A percentile compares a stretch with the other conserved stretches of the same genome.
Evolutionary conservation across 2,329 filamentous ascomycete genomes (phyloP).

Genomic region (Aureobasidium uvarum): DNA sequence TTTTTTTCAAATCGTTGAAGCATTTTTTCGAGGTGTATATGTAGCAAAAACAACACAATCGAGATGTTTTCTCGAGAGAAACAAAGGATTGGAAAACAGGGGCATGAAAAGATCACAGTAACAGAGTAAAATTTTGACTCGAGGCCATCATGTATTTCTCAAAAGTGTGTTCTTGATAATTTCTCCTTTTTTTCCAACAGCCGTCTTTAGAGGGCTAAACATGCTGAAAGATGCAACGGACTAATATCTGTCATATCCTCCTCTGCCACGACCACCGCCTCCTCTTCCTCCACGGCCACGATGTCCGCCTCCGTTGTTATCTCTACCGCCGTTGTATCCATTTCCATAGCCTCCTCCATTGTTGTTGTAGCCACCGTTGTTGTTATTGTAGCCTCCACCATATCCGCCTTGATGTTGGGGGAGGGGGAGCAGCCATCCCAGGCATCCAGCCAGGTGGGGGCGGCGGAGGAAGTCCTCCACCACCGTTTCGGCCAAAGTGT

Average conservation of each 20-base stretch:
- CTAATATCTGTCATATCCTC: conserved; percentile 27
- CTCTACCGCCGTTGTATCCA: conserved; percentile 29
- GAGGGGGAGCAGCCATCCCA: conserved; percentile 31
- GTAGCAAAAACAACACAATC: no score
- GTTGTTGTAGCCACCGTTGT: conserved; percentile 27
- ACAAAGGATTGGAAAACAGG: no score
- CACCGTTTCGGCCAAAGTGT: conserved; percentile 33
- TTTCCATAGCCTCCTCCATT: conserved; percentile 27
- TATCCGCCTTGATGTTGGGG: conserved; percentile 31
- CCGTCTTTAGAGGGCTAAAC: no score
- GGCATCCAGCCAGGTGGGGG: conserved; percentile 31
- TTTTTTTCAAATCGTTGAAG: no score
- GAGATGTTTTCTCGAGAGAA: no score
- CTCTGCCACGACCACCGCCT: conserved; percentile 26
- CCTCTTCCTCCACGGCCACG: conserved; percentile 12
- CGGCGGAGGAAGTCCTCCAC: conserved; percentile 30
- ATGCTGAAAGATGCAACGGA: no score
- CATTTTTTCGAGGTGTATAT: no score
- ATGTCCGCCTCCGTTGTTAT: conserved; percentile 23
- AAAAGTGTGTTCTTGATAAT: no score
- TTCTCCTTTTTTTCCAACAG: no score
- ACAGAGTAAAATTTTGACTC: no score
- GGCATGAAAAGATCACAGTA: no score
- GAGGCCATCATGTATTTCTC: no score
- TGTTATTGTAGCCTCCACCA: conserved; percentile 35